Evolutionary conservation across 352 stramenopile species (phyloP), one percentile per base, ranked within the genome.

Genomic region (Globisporangium paroecandrum): DNA sequence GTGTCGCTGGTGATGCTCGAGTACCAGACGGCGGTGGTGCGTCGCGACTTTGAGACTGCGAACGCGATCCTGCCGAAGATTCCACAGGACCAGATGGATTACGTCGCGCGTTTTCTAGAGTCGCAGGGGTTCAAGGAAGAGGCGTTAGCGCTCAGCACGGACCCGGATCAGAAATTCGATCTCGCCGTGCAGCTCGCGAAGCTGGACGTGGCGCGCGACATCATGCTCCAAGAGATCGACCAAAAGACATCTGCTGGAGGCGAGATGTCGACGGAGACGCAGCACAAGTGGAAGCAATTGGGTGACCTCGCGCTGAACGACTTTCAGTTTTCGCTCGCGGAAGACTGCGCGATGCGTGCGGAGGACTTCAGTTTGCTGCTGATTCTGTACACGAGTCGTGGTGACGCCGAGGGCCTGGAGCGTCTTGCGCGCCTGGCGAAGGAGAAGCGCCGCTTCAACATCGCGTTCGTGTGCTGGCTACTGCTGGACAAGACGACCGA

Each of bases 71-170:
- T 99, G 29, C 85, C 94, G 6, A 89, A 88, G 62, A 99, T 99
- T 70, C 96, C 96, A 36, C 72, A 76, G 4, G 89, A 95, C 34
- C 85, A 92, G 59, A 90, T 95, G 83, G 87, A 95, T 67, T 80
- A 84, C 24, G 83, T 94, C 4, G 84, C 86, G 53, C 81, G 96
- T 18, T 99, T 99, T 75, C 79, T 99, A 27, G 98, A 99, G 69
- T 97, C 87, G 13, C 98, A 99, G 77, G 98, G 98, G 0, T 99
- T 98, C 78, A 99, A 99, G 76, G 97, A 99, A 71, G 97, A 99
- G 60, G 95, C 96, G 24, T 73, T 98, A 18, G 89, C 87, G 34
- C 78, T 98, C 2, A 98, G 93, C 51, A 98, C 93, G 24, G 93
- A 98, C 65, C 86, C 89, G 7, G 98, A 99, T 69, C 97, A 99